Base-by-base conservation (phyloP, 2,329 filamentous ascomycete genomes). In the Dactylellina sp. region DNA sequence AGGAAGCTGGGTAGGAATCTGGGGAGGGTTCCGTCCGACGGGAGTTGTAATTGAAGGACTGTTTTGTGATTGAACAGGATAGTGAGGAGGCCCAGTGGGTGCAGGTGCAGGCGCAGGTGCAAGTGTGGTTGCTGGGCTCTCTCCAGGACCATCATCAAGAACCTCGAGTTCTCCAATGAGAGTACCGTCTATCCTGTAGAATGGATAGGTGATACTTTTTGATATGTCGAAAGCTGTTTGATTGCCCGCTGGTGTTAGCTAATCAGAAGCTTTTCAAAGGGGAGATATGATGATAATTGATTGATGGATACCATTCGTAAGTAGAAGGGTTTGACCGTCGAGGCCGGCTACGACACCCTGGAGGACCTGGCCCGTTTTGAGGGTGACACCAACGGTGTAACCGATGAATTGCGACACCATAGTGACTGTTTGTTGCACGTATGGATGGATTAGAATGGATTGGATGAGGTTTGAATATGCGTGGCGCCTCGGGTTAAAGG, bases 341-440 rank as follows among this genome's bases (percentile, higher is more conserved):
- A 94, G 88, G 77, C 88, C 85, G 72, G 87, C 86, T 37, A 96
- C 90, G 20, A 87, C 86, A 57, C 92, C 92, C 74, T 88, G 87
- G 55, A 94, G 83, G 44, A 86, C 86, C 72, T 87, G 86, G 1
- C 86, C 85, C 59, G 90, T 89, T 78, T 85, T 86, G 76, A 95
- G 85, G 37, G 89, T 89, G 78, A 95, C 89, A 72, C 88, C 83
- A 82, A 95, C 91, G 72, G 89, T 88, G 80, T 91, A 86, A 75
- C 91, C 91, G 79, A 92, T 88, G 80, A 94, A 92, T 79, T 88
- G 85, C 71, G 85, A 84, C 53, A 89, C 88, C 89, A 91, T 91
- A 28, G 32, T 49, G 12, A n/a, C 4, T 11, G 9, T 32, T 32
- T 4, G 37, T 28, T 55, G 22, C 32, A 32, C 16, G 25, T 35